Evolutionary conservation across 208 protist species (phyloP), one percentile per base, ranked within the genome.

Genomic region (Crithidia mellificae): DNA sequence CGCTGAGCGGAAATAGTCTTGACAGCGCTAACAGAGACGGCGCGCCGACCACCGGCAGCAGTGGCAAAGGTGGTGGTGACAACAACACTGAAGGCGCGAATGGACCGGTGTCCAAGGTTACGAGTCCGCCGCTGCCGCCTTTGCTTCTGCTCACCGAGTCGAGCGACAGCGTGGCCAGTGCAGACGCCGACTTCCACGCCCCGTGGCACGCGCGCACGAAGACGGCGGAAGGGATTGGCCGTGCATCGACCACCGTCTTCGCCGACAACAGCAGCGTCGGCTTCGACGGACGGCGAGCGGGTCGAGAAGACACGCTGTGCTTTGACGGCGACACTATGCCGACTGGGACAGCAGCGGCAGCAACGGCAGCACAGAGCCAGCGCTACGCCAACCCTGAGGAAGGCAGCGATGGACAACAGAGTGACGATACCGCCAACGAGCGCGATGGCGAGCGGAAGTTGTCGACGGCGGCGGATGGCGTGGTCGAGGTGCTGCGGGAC

Each of bases 401-500:
- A 12, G n/a, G 32, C 30, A 24, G 27, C 6, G 32, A 25, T 7
- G 29, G 30, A 22, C 24, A n/a, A 15, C 9, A 24, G n/a, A 22
- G 59, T 17, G 11, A 29, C 39, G 32, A 53, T 12, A 11, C 7
- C 34, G 34, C 7, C 34, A 12, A 8, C 30, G 38, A 12, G 5
- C 1, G 11, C 8, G 34, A 47, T 22, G 55, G 22, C 14, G 36
- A 47, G 17, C 15, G 41, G n/a, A 17, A 22, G 9, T 24, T 43
- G 24, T 7, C 50, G 17, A 49, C 50, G 50, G 34, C 38, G 34
- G 30, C 65, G 2, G 54, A 71, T 29, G 27, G 36, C 38, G 36
- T 72, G 30, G 61, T 78, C 27, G 46, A 55, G 15, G 63, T 74
- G 69, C 62, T 84, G 22, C 61, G 49, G 27, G 50, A 79, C 24